A percentile compares a stretch with the other conserved stretches of the same genome.
These are phyloP conservation scores for Rhizoclosmatium hyalinum DNA, from an alignment of 371 early-diverging fungal species.

Conservation along the genomic window DNA sequence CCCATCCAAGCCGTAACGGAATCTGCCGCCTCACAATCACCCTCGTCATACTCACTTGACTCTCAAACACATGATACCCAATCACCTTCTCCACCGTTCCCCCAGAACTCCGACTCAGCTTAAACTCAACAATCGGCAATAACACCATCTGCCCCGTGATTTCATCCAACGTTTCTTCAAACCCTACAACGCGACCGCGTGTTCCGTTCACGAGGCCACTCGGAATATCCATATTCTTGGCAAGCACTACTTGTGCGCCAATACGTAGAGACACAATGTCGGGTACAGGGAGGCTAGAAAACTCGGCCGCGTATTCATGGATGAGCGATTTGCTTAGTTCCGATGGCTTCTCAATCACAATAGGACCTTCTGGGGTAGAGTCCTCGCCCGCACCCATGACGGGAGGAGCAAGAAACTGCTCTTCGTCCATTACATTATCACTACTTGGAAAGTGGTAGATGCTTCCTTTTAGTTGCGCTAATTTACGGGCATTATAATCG, in stretches of 20 bases:
- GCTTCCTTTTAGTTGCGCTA: neutral
- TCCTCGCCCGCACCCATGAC: no score
- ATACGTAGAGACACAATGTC: conserved; percentile 59
- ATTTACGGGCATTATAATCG: conserved; percentile 20
- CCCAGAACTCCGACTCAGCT: conserved; percentile 5
- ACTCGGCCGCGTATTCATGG: conserved; percentile 9
- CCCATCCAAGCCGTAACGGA: conserved; percentile 75
- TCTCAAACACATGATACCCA: conserved; percentile 37
- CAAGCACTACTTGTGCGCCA: conserved; percentile 87
- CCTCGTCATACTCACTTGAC: conserved; percentile 20
- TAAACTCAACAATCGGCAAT: conserved; percentile 48
- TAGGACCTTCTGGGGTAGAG: no score
- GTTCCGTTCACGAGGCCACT: conserved; percentile 83
- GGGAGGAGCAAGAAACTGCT: neutral
- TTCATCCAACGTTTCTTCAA: conserved; percentile 31
- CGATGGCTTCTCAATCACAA: no score
- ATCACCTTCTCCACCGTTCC: conserved; percentile 25
- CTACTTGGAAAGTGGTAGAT: neutral
- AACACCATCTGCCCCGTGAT: neutral
- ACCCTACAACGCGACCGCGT: conserved; percentile 73
- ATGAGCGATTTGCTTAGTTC: conserved; percentile 7
- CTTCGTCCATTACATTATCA: conserved; percentile 14
- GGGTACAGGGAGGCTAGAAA: conserved; percentile 19
- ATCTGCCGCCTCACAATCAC: conserved; percentile 54
- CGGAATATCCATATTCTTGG: conserved; percentile 72